Evolutionary conservation across 2,329 filamentous ascomycete genomes (phyloP).

Genomic region (Venturia asperata): DNA sequence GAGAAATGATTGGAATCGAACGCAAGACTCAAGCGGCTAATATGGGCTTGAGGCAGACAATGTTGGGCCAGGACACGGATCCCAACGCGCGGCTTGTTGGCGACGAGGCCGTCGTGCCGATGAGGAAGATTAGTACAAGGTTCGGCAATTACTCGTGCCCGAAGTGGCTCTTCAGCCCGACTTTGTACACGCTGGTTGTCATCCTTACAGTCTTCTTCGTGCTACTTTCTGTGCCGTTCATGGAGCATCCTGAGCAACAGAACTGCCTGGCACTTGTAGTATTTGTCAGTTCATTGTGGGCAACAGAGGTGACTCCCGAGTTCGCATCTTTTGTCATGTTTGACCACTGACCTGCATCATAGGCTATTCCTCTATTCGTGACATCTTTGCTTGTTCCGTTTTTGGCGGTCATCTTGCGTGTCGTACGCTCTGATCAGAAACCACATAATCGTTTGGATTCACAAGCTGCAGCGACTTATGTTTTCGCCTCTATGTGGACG

Average conservation of each 20-base stretch:
- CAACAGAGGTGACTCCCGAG: constrained; percentile 64
- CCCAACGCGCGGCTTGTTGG: constrained; percentile 71
- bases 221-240: constrained; percentile 69
- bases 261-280: constrained; percentile 91
- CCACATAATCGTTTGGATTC: constrained; percentile 66
- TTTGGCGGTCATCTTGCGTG: constrained; percentile 75
- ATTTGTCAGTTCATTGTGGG: constrained; percentile 91
- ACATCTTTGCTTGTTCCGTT: constrained; percentile 93
- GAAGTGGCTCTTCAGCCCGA: constrained; percentile 73
- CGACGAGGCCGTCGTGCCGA: constrained; percentile 61
- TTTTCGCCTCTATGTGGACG: constrained; percentile 97
- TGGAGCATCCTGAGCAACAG: constrained; percentile 83
- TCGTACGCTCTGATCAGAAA: constrained; percentile 70
- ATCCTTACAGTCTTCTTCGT: constrained; percentile 67
- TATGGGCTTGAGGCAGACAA: constrained; percentile 67
- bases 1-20: constrained; percentile 98
- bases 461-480: constrained; percentile 71
- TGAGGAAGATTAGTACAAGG: constrained; percentile 69
- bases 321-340: background rate
- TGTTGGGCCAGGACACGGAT: constrained; percentile 69
- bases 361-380: constrained; percentile 94
- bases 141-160: constrained; percentile 71
- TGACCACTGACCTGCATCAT: constrained; percentile 23
- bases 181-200: constrained; percentile 66
- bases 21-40: constrained; percentile 90